Evolutionary conservation across 1,284 basidiomycete species (phyloP), one percentile per base, ranked within the genome.

Genomic region (Earliella scabrosa): DNA sequence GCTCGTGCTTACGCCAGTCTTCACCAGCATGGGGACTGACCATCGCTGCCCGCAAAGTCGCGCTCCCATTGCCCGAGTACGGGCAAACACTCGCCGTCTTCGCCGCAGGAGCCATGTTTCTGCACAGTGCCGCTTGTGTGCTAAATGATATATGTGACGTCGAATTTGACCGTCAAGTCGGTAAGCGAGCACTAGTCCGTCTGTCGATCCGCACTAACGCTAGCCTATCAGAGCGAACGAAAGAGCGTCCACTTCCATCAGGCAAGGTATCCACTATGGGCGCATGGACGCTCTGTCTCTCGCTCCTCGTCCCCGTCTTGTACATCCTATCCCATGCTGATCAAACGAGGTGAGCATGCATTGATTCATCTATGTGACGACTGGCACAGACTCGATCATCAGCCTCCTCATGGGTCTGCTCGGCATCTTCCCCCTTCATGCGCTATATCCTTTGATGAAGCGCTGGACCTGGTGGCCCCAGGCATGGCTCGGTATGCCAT

Each of bases 381-480:
- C 35, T n/a, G n/a, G 2, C 36, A 18, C 18, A 9, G 16, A 16
- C 36, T 49, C 5, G 7, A 6, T 13, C 32, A 23, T 13, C 14
- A 20, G 16, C 48, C 65, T 7, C 54, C 54, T 48, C 34, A 31
- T 50, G 34, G 46, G 9, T 39, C 43, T 50, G 41, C 21, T 52
- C 38, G 38, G 71, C 7, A 74, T 83, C 13, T 73, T 85, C 27
- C 70, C 73, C 14, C 64, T 82, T n/a, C 77, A 80, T 36, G 73
- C 75, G 4, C 61, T 82, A 6, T 87, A 87, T 66, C 85, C 85
- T 2, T 68, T 85, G 27, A 83, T 86, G 80, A 87, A 87, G 70
- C 74, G 85, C 0, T 75, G 73, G 52, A 79, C 88, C 0, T 84
- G 88, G 69, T 90, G 88, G 82, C 89, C 90, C 13, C 89, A 92